A percentile compares a stretch with the other conserved stretches of the same genome.
Conservation (phyloP, 2,329 filamentous ascomycete species). For the Davidsoniella neocaledoniae region DNA sequence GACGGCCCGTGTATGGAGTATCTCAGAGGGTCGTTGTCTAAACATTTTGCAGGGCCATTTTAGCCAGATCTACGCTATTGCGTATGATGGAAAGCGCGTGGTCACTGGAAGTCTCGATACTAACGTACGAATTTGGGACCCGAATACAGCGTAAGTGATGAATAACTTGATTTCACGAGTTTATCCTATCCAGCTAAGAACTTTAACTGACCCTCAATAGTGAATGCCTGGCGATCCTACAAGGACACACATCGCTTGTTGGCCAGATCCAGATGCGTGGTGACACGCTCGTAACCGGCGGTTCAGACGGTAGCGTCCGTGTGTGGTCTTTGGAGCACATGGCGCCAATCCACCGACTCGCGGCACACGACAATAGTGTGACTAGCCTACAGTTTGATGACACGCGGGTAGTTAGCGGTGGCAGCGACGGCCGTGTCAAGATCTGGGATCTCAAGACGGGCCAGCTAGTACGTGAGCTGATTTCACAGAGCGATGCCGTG, state of each 20-base stretch:
- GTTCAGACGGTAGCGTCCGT: slow-evolving; percentile 86
- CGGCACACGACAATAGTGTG: slow-evolving; percentile 95
- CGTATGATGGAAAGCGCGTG: slow-evolving; percentile 84
- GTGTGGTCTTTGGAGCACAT: slow-evolving; percentile 91
- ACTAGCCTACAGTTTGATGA: slow-evolving; percentile 97
- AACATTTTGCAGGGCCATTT: slow-evolving; percentile 87
- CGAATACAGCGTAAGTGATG: slow-evolving; percentile 54
- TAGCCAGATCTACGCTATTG: slow-evolving; percentile 97
- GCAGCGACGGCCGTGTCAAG: slow-evolving; percentile 93
- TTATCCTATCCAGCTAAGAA: background rate
- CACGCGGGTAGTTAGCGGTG: slow-evolving; percentile 84
- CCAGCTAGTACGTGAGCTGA: slow-evolving; percentile 76
- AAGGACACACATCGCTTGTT: slow-evolving; percentile 92
- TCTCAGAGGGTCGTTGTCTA: slow-evolving; percentile 83
- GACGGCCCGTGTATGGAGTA: slow-evolving; percentile 93
- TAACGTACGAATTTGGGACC: slow-evolving; percentile 94
- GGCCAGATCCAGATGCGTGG: slow-evolving; percentile 92
- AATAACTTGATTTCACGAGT: background rate
- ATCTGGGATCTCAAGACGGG: slow-evolving; percentile 95
- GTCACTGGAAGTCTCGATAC: slow-evolving; percentile 94
- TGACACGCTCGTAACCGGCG: slow-evolving; percentile 87
- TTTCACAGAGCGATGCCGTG: slow-evolving; percentile 80
- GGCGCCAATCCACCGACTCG: slow-evolving; percentile 81
- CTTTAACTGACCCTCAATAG: slow-evolving; percentile 24
- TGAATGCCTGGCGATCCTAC: slow-evolving; percentile 76